A percentile compares a stretch with the other conserved stretches of the same genome.
phyloP scores from a whole-genome alignment of 441 rosid genomes.

The Manihot esculenta region DNA sequence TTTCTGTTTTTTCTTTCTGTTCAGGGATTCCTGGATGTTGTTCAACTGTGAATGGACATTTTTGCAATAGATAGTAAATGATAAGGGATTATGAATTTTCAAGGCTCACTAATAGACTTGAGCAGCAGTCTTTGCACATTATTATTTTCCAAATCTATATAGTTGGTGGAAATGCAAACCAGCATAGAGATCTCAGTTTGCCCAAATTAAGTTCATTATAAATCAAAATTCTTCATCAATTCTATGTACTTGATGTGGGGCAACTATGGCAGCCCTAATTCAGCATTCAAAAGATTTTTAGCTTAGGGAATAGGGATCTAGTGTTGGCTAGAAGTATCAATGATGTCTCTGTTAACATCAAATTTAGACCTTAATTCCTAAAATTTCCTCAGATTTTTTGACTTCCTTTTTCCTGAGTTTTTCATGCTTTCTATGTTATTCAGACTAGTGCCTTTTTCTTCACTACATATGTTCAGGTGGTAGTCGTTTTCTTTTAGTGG shows the following conservation, averaged over 20 bases:
- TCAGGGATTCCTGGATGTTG: background rate
- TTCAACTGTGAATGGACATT: background rate
- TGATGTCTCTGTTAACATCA: no score
- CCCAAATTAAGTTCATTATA: background rate
- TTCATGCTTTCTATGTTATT: background rate
- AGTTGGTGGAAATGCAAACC: background rate
- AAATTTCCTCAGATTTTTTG: background rate
- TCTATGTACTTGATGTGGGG: background rate
- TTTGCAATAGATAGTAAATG: background rate
- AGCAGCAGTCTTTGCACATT: background rate
- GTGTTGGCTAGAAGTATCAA: no score
- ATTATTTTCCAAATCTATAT: background rate
- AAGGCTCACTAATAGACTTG: background rate
- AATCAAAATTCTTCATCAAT: background rate
- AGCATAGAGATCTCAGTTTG: background rate
- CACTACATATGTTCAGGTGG: background rate
- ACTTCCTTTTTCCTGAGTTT: background rate
- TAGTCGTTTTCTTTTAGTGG: background rate
- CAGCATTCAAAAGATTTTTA: background rate
- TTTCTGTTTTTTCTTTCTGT: background rate
- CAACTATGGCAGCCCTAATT: background rate
- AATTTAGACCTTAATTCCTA: no score
- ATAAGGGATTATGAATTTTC: background rate
- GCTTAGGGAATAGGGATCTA: background rate
- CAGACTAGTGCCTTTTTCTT: background rate